Percentiles rank a stretch among this genome's conserved stretches.
Conservation (phyloP, 2,329 filamentous ascomycete genomes). For the Penicillium sp. region DNA sequence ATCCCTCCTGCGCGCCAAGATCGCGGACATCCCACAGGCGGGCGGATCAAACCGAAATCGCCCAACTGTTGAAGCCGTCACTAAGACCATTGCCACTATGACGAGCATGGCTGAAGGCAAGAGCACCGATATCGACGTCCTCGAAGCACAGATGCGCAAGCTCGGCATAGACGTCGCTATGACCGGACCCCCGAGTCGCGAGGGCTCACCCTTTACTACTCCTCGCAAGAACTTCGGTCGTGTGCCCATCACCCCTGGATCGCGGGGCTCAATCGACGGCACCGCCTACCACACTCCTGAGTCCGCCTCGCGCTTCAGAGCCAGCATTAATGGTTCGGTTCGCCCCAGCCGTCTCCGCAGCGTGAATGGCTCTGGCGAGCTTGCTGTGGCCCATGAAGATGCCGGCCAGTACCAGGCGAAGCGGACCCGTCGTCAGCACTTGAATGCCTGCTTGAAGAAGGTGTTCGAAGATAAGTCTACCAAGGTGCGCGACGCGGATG, state of each 20-base stretch:
- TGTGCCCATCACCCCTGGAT: conserved; percentile 40
- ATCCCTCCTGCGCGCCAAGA: conserved; percentile 71
- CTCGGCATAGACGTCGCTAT: conserved; percentile 51
- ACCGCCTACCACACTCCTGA: conserved; percentile 44
- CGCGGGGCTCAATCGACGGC: conserved; percentile 35
- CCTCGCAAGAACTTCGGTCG: conserved; percentile 32
- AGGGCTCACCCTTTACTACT: conserved; percentile 40
- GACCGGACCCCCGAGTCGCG: conserved; percentile 28
- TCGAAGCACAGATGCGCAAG: conserved; percentile 81
- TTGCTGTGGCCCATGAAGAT: conserved; percentile 30
- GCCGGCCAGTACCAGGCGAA: conserved; percentile 37
- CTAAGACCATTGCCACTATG: conserved; percentile 89
- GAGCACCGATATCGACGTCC: conserved; percentile 82
- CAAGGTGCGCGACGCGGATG: conserved; percentile 35
- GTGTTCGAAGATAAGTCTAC: conserved; percentile 35
- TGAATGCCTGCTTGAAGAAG: conserved; percentile 36
- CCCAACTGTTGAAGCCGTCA: conserved; percentile 87
- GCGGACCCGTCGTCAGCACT: conserved; percentile 33
- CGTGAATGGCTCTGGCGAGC: conserved; percentile 27
- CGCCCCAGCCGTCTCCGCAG: conserved; percentile 33
- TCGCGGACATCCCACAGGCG: conserved; percentile 57
- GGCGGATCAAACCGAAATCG: conserved; percentile 50
- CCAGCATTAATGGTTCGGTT: conserved; percentile 36
- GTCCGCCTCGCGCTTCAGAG: conserved; percentile 36
- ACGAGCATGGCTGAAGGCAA: conserved; percentile 87